Base-by-base conservation (phyloP, 768 basidiomycete genomes). In the Tulasnella sp. region DNA sequence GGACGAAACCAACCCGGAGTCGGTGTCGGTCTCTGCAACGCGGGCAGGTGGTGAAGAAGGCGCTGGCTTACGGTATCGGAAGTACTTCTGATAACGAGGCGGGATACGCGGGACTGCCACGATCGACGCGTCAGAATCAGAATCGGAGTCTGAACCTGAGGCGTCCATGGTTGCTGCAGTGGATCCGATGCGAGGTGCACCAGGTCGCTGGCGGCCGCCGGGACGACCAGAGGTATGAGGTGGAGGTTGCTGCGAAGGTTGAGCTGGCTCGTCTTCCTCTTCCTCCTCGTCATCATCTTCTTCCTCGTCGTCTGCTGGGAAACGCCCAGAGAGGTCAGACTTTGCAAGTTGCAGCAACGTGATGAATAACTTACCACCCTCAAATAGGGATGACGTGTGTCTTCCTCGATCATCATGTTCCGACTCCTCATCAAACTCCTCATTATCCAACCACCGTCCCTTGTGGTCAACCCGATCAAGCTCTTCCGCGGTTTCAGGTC, bases 391-490 rank as follows among this genome's bases (percentile, higher is more conserved):
- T 36, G 68, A 70, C 8, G 70, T 71, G 29, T 74, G 71, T 22
- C 75, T 70, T 49, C 76, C 77, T 73, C 45, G 70, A 7, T 68
- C 78, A 34, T 77, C 79, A 68, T 72, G 69, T 36, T 79, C 78
- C n/a, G 77, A 74, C 38, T 91, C 90, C 22, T 92, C 91, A 40
- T 90, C 89, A 38, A 91, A 91, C 42, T 79, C 77, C 74, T 72
- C 78, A 17, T 76, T 78, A 1, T 89, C 88, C 78, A 93, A 89
- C 94, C 95, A 98, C 71, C 92, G 85, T 7, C 96, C 96, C 76
- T 92, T 87, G 89, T 91, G 94, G 82, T 97, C 96, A 38, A 97
- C 96, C 80, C 87, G 85, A 79, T 96, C 94, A 80, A 98, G 83
- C 80, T 96, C 94, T 74, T 88, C 88, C 1, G 90, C 87, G 76